Conservation (phyloP, 2,329 filamentous ascomycete genomes). For the Triangularia verruculosa region DNA sequence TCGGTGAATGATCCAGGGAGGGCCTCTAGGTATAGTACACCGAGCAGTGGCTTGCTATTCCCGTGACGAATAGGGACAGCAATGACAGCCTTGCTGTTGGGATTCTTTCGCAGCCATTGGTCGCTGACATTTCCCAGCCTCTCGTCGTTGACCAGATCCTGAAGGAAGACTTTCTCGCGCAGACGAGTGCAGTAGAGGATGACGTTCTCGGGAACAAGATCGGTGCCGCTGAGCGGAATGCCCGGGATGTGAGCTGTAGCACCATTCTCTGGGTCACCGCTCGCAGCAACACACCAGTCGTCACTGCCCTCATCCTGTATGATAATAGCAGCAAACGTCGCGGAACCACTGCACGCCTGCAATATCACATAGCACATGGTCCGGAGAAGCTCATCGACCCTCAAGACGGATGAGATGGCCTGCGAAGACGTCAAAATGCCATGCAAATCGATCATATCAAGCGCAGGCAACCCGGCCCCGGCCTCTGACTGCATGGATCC, state of each 20-base stretch:
- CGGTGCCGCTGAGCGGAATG: constrained; percentile 61
- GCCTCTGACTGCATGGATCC: constrained; percentile 58
- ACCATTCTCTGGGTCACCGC: constrained; percentile 67
- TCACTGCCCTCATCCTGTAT: constrained; percentile 63
- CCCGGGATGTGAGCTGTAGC: constrained; percentile 65
- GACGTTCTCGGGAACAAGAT: constrained; percentile 71
- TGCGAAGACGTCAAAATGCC: constrained; percentile 77
- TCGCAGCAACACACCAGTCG: constrained; percentile 71
- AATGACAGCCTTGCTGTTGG: constrained; percentile 70
- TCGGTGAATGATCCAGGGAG: constrained; percentile 75
- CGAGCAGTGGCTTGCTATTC: constrained; percentile 61
- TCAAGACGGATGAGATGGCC: constrained; percentile 73
- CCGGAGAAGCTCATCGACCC: constrained; percentile 71
- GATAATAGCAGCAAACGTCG: constrained; percentile 69
- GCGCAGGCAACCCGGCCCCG: constrained; percentile 63
- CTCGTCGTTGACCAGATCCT: constrained; percentile 71
- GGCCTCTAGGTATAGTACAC: constrained; percentile 73
- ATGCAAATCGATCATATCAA: constrained; percentile 80
- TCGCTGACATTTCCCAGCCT: constrained; percentile 73
- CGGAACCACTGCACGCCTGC: constrained; percentile 69
- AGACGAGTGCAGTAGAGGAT: constrained; percentile 75
- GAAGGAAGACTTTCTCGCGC: constrained; percentile 70
- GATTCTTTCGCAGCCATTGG: constrained; percentile 65
- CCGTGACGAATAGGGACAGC: constrained; percentile 77
- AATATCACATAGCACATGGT: constrained; percentile 81